Base-by-base conservation (phyloP, 331 rosid species). In the Prunus yedoensis region DNA sequence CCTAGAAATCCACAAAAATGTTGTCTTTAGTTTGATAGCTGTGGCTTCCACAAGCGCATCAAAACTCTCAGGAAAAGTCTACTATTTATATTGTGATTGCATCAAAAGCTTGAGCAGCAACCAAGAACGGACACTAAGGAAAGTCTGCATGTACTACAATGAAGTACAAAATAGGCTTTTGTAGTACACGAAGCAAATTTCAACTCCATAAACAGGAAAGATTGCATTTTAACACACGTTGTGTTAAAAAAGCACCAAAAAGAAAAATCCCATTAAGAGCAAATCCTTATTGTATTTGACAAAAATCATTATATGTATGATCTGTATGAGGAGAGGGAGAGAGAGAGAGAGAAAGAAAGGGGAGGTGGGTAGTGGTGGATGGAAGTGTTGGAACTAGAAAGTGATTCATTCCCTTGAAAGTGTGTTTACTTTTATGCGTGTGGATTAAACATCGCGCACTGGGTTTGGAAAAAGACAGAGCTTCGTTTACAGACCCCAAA, bases 81-180 rank as follows among this genome's bases (percentile, higher is more conserved):
- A 27, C 41, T 64, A 64, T 65, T 38, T 65, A 65, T 35, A 41
- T 14, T n/a, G 1, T 2, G 46, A 62, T 32, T 1, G n/a, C 21
- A 28, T 35, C 8, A 62, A 5, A 65, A 2, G 70, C 14, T 30
- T 8, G 35, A 7, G 62, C 59, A 23, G 45, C 4, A 17, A 8
- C 52, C 9, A 25, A 0, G 13, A 43, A 54, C 20, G 11, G 20
- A 45, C n/a, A 45, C 43, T 52, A 8, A 17, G 20, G 51, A 5
- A 65, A 38, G 51, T 27, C 60, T 74, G 72, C 78, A 70, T 87
- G 95, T 89, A 89, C 91, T 87, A 41, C 89, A 81, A 5, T 3
- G 82, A 15, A 82, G 79, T 82, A 78, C 85, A 60, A 27, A 74
- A 35, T 27, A 18, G 43, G 35, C 4, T 41, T 60, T 21, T 76